phyloP scores from a whole-genome alignment of 2,329 filamentous ascomycete species.

The Fusarium sp. region DNA sequence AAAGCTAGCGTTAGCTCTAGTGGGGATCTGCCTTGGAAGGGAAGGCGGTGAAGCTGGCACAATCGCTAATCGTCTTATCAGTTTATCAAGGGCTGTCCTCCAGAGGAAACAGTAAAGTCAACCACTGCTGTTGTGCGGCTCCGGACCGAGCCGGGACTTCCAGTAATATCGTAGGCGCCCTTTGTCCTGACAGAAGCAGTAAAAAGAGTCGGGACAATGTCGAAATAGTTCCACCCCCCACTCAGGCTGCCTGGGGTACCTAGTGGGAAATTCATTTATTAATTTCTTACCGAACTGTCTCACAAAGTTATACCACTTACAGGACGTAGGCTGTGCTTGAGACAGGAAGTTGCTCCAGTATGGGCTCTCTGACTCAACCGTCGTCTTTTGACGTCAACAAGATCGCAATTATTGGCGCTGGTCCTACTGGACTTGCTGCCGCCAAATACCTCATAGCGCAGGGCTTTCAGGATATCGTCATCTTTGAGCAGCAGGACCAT shows the following conservation, averaged over 20 bases:
- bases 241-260: constrained; percentile 9
- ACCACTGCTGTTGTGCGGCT: constrained; percentile 8
- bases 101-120: background rate
- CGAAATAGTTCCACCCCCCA: constrained; percentile 39
- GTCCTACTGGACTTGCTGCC: constrained; percentile 78
- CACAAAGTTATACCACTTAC: background rate
- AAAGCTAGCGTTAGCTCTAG: constrained; percentile 27
- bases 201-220: constrained; percentile 23
- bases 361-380: constrained; percentile 45
- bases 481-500: constrained; percentile 83
- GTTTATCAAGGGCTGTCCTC: constrained; percentile 9
- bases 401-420: constrained; percentile 84
- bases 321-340: constrained; percentile 1
- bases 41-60: constrained; percentile 36
- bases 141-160: constrained; percentile 13
- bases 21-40: constrained; percentile 18
- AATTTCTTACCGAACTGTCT: background rate
- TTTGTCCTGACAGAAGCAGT: constrained; percentile 6
- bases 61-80: background rate
- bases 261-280: constrained; percentile 4
- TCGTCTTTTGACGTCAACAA: constrained; percentile 61
- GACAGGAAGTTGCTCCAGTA: constrained; percentile 15
- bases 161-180: constrained; percentile 2
- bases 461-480: constrained; percentile 72
- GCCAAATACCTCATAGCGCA: constrained; percentile 84